Base-by-base conservation (phyloP, 495 filamentous ascomycete species). In the Cetradonia linearis region DNA sequence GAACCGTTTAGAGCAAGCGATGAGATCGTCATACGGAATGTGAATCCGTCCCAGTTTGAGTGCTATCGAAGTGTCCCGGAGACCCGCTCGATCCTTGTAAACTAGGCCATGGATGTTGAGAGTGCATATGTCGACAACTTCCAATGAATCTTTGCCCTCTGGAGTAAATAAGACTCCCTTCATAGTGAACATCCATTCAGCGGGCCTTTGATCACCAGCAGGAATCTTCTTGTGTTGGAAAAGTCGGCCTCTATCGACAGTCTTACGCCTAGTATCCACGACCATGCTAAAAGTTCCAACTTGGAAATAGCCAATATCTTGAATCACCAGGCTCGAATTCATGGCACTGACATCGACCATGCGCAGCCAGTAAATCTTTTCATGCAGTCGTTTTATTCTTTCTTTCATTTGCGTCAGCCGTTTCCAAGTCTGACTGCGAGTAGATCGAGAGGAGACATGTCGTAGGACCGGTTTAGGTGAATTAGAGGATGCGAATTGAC, bases 71-170 rank as follows among this genome's bases (percentile, higher is more conserved):
- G 89, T 85, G 75, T 97, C 93, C 44, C 89, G 81, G 5, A 99
- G 83, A 14, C 91, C 92, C 47, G 95, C 89, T 13, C 89, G 73
- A 38, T 89, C 83, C 62, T 88, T 87, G 72, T 92, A 91, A n/a
- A 99, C 78, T 57, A 94, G 81, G 18, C 93, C 93, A 71, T 97
- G 91, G 52, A 96, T 78, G 62, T 95, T 96, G 55, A 96, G 74
- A 16, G 84, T 88, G 55, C 87, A 85, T 66, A 88, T 85, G 69
- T 99, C 94, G 69, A 99, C 70, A 2, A 99, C 70, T 70, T 99
- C 92, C n/a, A 85, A 80, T 1, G 91, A 83, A 18, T 96, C 91
- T 40, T 81, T 79, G 27, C 91, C 91, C 53, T 95, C 84, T 2
- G 88, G 83, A 0, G 87, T 88, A 60, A 98, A 94, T 4, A 96